Evolutionary conservation across 2,329 filamentous ascomycete species (phyloP).

Genomic region (Cladosporium sp.): DNA sequence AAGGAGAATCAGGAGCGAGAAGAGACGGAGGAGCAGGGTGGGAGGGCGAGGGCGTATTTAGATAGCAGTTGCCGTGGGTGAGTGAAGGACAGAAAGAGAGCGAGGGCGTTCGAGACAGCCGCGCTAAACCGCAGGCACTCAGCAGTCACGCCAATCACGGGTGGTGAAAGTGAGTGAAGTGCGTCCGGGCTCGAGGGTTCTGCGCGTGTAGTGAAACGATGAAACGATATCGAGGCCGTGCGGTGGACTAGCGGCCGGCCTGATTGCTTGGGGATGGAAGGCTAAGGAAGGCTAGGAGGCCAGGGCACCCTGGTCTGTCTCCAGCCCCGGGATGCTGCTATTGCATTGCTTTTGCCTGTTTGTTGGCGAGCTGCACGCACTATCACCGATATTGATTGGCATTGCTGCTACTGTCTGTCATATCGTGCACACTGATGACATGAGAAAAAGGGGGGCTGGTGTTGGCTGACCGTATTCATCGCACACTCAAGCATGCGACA

Average conservation of each 20-base stretch:
- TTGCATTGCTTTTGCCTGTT: too few species aligned
- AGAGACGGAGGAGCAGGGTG: background rate
- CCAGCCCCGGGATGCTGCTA: background rate
- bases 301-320: too few species aligned
- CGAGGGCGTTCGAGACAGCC: slow-evolving; percentile 9
- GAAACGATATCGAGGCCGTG: slow-evolving; percentile 8
- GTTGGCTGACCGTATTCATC: background rate
- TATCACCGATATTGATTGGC: too few species aligned
- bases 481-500: slow-evolving; percentile 6
- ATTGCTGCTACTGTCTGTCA: too few species aligned
- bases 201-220: background rate
- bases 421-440: slow-evolving; percentile 2
- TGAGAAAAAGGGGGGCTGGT: slow-evolving; percentile 5
- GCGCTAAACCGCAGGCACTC: background rate
- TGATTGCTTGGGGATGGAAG: background rate
- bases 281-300: too few species aligned
- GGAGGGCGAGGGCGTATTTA: background rate
- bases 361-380: too few species aligned
- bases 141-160: background rate
- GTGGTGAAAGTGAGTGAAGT: background rate
- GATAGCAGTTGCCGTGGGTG: background rate
- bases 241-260: background rate
- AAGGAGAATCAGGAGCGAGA: background rate
- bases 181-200: background rate
- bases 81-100: background rate